Percentiles rank a stretch among this genome's conserved stretches.
Conservation (phyloP, 2,329 filamentous ascomycete species). For the Penicillium sp. region DNA sequence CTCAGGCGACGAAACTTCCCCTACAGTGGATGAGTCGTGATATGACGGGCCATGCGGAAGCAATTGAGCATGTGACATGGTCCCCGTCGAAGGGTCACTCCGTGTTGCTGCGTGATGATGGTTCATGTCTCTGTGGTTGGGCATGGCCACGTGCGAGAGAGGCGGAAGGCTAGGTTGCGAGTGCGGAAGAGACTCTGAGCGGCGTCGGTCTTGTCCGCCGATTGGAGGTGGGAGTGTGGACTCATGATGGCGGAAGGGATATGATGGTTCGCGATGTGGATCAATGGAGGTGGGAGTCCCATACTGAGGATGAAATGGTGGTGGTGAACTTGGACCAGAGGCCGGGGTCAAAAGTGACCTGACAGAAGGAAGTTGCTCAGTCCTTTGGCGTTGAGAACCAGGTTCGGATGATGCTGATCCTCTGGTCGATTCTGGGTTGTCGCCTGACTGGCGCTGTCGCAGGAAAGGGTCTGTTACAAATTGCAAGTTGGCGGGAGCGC, state of each 20-base stretch:
- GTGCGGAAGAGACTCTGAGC: slow-evolving; percentile 22
- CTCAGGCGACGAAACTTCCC: slow-evolving; percentile 19
- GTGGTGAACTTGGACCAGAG: slow-evolving; percentile 30
- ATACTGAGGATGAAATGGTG: slow-evolving; percentile 29
- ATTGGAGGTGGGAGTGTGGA: slow-evolving; percentile 15
- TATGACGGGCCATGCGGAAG: slow-evolving; percentile 16
- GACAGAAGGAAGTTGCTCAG: slow-evolving; percentile 42
- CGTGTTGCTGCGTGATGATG: slow-evolving; percentile 21
- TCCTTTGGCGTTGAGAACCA: slow-evolving; percentile 16
- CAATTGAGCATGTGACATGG: slow-evolving; percentile 22
- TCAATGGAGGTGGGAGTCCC: slow-evolving; percentile 17
- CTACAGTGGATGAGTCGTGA: slow-evolving; percentile 16
- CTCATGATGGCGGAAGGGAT: slow-evolving; percentile 26
- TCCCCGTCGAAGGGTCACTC: slow-evolving; percentile 20
- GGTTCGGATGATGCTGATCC: slow-evolving; percentile 11
- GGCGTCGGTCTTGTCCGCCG: slow-evolving; percentile 19
- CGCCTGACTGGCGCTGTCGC: slow-evolving; percentile 27
- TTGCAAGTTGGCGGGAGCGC: slow-evolving; percentile 33
- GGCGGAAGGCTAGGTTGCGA: slow-evolving; percentile 30
- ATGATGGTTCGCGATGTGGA: slow-evolving; percentile 21
- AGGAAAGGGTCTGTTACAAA: slow-evolving; percentile 39
- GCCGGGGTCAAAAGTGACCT: slow-evolving; percentile 42
- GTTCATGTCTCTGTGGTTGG: slow-evolving; percentile 22
- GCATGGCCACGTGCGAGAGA: slow-evolving; percentile 33
- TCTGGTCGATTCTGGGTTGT: slow-evolving; percentile 26